Base-by-base conservation (phyloP, 2,329 filamentous ascomycete species). In the Fusarium vanettenii region DNA sequence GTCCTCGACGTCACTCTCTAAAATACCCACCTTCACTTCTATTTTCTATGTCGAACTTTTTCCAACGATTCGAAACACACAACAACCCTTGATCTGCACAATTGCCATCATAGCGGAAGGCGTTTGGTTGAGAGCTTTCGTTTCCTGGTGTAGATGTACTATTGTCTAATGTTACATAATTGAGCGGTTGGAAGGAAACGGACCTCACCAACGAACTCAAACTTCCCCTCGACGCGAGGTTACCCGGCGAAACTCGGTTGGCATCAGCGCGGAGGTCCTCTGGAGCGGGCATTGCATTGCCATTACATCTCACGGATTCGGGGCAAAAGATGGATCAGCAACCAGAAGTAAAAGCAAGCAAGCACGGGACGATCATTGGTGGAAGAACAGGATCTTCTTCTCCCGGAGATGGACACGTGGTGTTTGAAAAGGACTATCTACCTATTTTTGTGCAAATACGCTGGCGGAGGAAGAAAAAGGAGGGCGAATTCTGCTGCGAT, bases 1-100 rank as follows among this genome's bases (percentile, higher is more conserved):
- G 97, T 99, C 79, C 92, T 99, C 80, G 97, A 99, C 87, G 96
- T 98, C 85, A 91, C 90, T 85, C 90, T 92, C 80, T 92, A 84
- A 91, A 80, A 82, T 80, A 81, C 80, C 79, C 79, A 62, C 73
- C 74, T 76, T 80, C 77, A 79, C 64, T 71, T 70, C 67, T 72
- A 73, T 80, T 77, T 77, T 80, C 76, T 76, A 81, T 80, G 82
- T 78, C 60, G 76, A 66, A 72, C 69, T 72, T 75, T 61, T 70
- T 76, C 73, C 74, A 73, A 74, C 78, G 75, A 77, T 77, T 76
- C 76, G 80, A 76, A 80, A 76, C 76, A 81, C 41, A 45, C 41
- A 45, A 45, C 74, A 75, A 74, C 74, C 78, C 77, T 79, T 79
- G 78, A 82, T 80, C 80, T 82, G 80, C 80, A 81, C 75, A 77